Percentiles rank a stretch among this genome's conserved stretches.
Conservation (phyloP, 768 basidiomycete species). For the Serendipita sp. region DNA sequence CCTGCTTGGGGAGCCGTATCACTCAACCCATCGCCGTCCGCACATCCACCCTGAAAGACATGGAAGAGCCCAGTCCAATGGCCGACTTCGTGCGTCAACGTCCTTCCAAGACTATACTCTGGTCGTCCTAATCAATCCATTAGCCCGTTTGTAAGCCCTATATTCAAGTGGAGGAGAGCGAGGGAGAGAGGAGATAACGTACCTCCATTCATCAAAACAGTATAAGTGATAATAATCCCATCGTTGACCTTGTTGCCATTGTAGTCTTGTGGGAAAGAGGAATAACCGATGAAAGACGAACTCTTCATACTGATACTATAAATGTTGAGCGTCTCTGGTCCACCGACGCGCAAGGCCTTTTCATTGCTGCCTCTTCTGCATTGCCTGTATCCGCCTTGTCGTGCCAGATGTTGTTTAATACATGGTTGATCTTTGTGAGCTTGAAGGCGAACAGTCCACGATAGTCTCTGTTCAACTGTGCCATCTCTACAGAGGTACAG, state of each 20-base stretch:
- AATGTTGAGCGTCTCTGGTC: background rate
- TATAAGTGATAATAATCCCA: background rate
- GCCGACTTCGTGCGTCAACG: slow-evolving; percentile 25
- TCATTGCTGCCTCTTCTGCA: too few species aligned
- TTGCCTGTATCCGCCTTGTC: too few species aligned
- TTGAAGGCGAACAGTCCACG: too few species aligned
- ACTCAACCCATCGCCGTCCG: slow-evolving; percentile 13
- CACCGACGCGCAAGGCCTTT: background rate
- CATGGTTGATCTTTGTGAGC: too few species aligned
- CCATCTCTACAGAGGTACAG: too few species aligned
- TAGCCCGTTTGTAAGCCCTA: too few species aligned
- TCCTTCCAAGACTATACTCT: slow-evolving; percentile 11
- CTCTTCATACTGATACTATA: background rate
- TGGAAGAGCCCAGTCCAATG: slow-evolving; percentile 27
- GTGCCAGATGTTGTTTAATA: too few species aligned
- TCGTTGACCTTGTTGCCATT: background rate
- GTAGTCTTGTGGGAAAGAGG: background rate
- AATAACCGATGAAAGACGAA: background rate
- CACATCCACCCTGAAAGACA: slow-evolving; percentile 24
- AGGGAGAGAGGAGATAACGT: background rate
- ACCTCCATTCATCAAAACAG: background rate
- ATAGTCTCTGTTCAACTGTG: too few species aligned
- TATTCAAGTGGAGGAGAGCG: too few species aligned
- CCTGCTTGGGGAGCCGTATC: slow-evolving; percentile 16
- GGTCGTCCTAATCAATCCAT: background rate